A percentile compares a stretch with the other conserved stretches of the same genome.
phyloP scores from a whole-genome alignment of 2,329 filamentous ascomycete genomes.

The Rosellinia necatrix region DNA sequence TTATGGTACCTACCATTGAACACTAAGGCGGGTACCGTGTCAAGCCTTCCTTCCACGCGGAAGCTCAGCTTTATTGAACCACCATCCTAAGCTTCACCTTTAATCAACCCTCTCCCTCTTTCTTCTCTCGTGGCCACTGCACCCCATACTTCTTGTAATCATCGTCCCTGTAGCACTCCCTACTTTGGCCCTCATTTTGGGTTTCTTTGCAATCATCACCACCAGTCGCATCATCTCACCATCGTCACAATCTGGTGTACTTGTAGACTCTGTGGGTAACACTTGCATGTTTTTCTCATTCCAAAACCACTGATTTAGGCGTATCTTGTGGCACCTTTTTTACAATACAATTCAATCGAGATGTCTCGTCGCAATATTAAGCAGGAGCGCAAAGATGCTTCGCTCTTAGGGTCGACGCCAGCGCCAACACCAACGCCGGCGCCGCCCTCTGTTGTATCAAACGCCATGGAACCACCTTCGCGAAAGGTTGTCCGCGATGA shows the following conservation, averaged over 20 bases:
- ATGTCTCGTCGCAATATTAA: slow-evolving; percentile 30
- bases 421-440: slow-evolving; percentile 14
- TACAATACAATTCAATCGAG: too few species aligned
- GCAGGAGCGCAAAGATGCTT: slow-evolving; percentile 25
- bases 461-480: slow-evolving; percentile 33
- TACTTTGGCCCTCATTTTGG: too few species aligned
- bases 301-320: background rate
- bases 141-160: too few species aligned
- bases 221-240: background rate
- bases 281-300: background rate
- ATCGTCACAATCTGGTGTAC: background rate
- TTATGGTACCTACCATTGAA: slow-evolving; percentile 10
- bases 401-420: slow-evolving; percentile 8
- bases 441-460: slow-evolving; percentile 7
- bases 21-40: background rate
- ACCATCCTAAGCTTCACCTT: background rate
- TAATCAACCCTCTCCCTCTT: too few species aligned
- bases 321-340: background rate
- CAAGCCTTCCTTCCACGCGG: background rate
- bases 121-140: too few species aligned
- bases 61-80: background rate
- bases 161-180: too few species aligned
- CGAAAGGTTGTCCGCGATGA: slow-evolving; percentile 25
- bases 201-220: too few species aligned
- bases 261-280: background rate